Percentiles rank a stretch among this genome's conserved stretches.
Evolutionary conservation across 2,329 filamentous ascomycete genomes (phyloP).

Genomic region (Fusarium nurragi): DNA sequence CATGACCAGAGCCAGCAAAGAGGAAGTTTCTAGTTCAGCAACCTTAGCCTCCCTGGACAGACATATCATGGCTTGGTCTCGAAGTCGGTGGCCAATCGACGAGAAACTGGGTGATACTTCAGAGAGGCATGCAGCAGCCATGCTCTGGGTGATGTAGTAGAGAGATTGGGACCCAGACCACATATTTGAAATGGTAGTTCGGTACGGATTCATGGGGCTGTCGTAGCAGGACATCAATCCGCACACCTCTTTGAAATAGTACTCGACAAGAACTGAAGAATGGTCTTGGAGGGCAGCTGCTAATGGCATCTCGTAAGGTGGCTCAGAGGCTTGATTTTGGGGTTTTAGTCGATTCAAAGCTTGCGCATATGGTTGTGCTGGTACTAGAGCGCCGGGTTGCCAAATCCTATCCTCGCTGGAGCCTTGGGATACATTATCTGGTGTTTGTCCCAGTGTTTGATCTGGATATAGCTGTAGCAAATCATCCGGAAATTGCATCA

Average conservation of each 20-base stretch:
- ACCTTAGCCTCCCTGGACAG: slow-evolving; percentile 61
- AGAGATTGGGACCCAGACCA: slow-evolving; percentile 68
- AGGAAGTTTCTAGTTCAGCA: slow-evolving; percentile 59
- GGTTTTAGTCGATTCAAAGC: slow-evolving; percentile 1
- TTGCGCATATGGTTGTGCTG: not conserved
- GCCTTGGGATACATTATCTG: slow-evolving; percentile 17
- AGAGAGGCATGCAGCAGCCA: slow-evolving; percentile 69
- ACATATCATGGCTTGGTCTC: slow-evolving; percentile 61
- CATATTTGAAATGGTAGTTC: slow-evolving; percentile 65
- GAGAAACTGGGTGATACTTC: slow-evolving; percentile 59
- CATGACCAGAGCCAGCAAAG: slow-evolving; percentile 66
- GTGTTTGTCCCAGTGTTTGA: slow-evolving; percentile 8
- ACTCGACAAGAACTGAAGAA: slow-evolving; percentile 66
- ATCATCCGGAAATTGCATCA: slow-evolving; percentile 27
- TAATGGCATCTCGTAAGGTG: slow-evolving; percentile 20
- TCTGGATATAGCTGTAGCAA: slow-evolving; percentile 18
- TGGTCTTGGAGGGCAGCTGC: slow-evolving; percentile 48
- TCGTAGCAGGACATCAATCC: slow-evolving; percentile 72
- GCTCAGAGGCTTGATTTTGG: not conserved
- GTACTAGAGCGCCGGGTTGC: slow-evolving; percentile 1
- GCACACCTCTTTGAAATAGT: slow-evolving; percentile 71
- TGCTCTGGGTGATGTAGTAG: slow-evolving; percentile 70
- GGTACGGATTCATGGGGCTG: slow-evolving; percentile 68
- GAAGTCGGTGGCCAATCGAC: slow-evolving; percentile 57
- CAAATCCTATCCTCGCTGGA: slow-evolving; percentile 24